These are phyloP conservation scores for Globisporangium yorkense DNA, from an alignment of 352 stramenopile species.

Conservation along the genomic window DNA sequence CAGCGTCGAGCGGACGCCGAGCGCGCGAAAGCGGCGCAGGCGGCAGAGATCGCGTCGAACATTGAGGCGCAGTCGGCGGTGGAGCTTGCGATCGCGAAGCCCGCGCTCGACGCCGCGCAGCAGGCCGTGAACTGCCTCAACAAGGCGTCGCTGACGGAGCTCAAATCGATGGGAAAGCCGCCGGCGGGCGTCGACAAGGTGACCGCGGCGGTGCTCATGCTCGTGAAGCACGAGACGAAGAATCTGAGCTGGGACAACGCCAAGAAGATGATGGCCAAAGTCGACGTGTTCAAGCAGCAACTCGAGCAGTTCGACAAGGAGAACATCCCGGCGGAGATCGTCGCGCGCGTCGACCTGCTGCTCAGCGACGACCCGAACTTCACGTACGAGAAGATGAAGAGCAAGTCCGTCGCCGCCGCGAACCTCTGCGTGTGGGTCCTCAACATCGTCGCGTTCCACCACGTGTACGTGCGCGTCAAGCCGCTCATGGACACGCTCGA, in stretches of 20 bases:
- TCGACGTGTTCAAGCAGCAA: constrained; percentile 89
- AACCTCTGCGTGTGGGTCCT: constrained; percentile 93
- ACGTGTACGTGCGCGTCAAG: constrained; percentile 93
- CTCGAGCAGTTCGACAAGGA: constrained; percentile 91
- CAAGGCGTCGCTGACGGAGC: constrained; percentile 83
- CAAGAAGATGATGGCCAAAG: constrained; percentile 96
- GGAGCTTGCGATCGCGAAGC: constrained; percentile 77
- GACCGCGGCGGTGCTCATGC: constrained; percentile 86
- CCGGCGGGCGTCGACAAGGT: constrained; percentile 87
- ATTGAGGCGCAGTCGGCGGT: constrained; percentile 68
- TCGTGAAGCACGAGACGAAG: constrained; percentile 92
- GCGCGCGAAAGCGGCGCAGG: constrained; percentile 59
- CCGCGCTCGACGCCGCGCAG: constrained; percentile 73
- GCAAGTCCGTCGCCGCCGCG: constrained; percentile 86
- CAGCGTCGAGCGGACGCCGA: constrained; percentile 78
- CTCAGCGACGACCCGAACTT: constrained; percentile 90
- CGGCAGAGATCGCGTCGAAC: constrained; percentile 51
- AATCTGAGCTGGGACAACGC: constrained; percentile 94
- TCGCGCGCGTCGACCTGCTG: constrained; percentile 73
- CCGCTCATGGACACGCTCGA: constrained; percentile 92
- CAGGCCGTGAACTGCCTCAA: constrained; percentile 88
- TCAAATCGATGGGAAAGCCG: constrained; percentile 88
- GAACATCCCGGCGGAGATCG: constrained; percentile 86
- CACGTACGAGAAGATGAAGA: constrained; percentile 93
- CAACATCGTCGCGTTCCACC: constrained; percentile 91